Base-by-base conservation (phyloP, 2,329 filamentous ascomycete species). In the Dothideomycetes sp. region DNA sequence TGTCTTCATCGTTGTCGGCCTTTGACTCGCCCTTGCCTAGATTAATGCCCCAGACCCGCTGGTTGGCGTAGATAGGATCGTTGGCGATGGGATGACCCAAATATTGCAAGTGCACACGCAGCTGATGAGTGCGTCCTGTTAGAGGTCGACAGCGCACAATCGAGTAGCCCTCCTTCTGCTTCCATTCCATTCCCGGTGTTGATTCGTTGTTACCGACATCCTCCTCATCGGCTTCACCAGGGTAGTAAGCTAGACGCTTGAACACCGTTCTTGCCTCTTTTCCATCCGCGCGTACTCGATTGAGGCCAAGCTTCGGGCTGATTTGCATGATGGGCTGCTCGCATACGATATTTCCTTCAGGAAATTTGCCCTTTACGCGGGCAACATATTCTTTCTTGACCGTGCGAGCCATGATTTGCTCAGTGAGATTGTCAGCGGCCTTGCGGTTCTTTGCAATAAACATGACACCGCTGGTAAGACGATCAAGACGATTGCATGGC, bases 331-430 rank as follows among this genome's bases (percentile, higher is more conserved):
- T 89, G 7, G 91, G 88, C 64, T 95, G 82, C 55, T 95, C 84
- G 62, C 91, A 96, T 36, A 94, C 76, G 7, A 95, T 72, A 46
- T 95, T 85, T 36, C 84, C 88, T 46, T 91, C 85, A 0, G 91
- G 89, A 54, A 98, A 98, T 53, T 84, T 75, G 36, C 91, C 91
- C 49, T 84, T 83, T 8, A 96, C 91, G 27, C 91, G 75, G 3
- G 89, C 89, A 17, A 98, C 71, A 55, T 98, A 98, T 61, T 98
- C 91, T 60, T 98, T 98, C 52, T 86, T 80, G 25, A 98, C 84
- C 0, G 82, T 89, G 24, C 91, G 74, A 4, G 74, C 74, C 50
- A 78, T 75, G 44, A 98, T 84, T 60, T 94, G 83, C 29, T 71
- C 65, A 41, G 80, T 78, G 50, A 98, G 73, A 22, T 71, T 70